Base-by-base conservation (phyloP, 371 early-diverging fungal genomes). In the Gilbertella persicaria region DNA sequence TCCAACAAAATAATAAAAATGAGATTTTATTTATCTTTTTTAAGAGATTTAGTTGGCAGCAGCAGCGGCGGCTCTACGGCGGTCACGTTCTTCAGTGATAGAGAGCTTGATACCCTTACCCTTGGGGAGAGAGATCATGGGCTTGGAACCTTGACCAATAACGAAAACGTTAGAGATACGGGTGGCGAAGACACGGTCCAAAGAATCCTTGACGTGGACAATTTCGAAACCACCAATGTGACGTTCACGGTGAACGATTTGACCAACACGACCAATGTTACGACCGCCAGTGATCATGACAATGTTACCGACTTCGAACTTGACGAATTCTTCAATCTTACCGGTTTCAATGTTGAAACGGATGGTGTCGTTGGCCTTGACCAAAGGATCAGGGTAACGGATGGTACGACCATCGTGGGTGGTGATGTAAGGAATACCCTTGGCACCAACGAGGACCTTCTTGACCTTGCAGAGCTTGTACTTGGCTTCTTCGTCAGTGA, bases 341-440 rank as follows among this genome's bases (percentile, higher is more conserved):
- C 90, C 86, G 48, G 86, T 84, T 71, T 90, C 96, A 46, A 99
- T 65, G 80, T 99, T 95, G 69, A 98, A 77, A 88, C 97, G 98
- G 81, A 99, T 82, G 60, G 99, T 96, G 86, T 99, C 99, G 92
- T 96, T 96, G 67, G 90, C 94, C 87, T 95, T 93, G 87, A 99
- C 90, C 75, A 88, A 67, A 66, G 99, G 99, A 87, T 99, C 98
- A 65, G 97, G 98, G 92, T 97, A 99, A 74, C 99, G 99, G 82
- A 99, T 88, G 70, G 99, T 98, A 76, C 97, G 95, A 52, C 99
- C 99, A 79, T 99, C 99, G 86, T 98, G 96, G 75, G 99, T 99
- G 64, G 96, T 94, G 53, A 93, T 79, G 86, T 86, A 97, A 26
- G 99, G 99, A 59, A 99, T 89, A 70, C 92, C 95, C 80, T 94